These are phyloP conservation scores for Perilla frutescens DNA, from an alignment of 257 asterid species.

Conservation along the genomic window DNA sequence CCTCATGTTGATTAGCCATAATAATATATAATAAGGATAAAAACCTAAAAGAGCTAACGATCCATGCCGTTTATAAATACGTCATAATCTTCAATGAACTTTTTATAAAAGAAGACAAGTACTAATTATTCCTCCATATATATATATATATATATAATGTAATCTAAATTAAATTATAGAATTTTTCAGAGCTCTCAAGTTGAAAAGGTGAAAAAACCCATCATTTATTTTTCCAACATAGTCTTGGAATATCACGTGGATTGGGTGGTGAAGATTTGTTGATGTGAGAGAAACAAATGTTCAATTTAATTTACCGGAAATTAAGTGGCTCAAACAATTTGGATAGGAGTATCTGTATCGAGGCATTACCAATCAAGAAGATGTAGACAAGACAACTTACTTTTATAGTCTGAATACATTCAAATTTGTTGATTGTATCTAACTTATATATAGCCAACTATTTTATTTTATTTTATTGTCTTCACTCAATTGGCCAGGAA, in stretches of 20 bases:
- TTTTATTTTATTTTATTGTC: conserved; percentile 22
- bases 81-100: too few species aligned
- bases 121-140: too few species aligned
- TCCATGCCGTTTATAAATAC: too few species aligned
- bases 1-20: too few species aligned
- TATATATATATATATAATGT: too few species aligned
- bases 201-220: background rate
- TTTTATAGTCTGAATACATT: background rate
- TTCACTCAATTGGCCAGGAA: conserved; percentile 32
- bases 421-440: background rate
- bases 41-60: too few species aligned
- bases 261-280: conserved; percentile 28
- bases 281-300: conserved; percentile 15
- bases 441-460: conserved; percentile 7
- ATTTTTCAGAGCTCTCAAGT: background rate
- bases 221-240: background rate
- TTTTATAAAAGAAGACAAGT: too few species aligned
- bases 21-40: too few species aligned
- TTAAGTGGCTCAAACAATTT: conserved; percentile 32
- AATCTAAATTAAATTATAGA: too few species aligned
- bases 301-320: background rate
- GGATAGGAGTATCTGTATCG: conserved; percentile 25
- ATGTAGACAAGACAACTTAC: conserved; percentile 21
- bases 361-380: conserved; percentile 31
- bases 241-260: conserved; percentile 14